These are phyloP conservation scores for Albatrellus ellisii DNA, from an alignment of 768 basidiomycete genomes.

Conservation along the genomic window DNA sequence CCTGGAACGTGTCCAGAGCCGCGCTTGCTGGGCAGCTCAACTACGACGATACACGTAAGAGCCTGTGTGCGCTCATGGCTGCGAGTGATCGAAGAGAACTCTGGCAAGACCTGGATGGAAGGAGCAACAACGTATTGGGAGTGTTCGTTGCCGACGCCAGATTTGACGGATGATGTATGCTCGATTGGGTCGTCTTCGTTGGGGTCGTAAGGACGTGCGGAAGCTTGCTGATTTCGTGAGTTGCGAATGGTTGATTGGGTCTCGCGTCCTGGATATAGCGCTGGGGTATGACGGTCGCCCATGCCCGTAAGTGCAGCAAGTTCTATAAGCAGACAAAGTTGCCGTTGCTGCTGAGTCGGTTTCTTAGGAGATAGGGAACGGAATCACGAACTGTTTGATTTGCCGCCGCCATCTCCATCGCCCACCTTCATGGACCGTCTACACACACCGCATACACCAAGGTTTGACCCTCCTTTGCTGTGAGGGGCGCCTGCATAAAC, in stretches of 20 bases:
- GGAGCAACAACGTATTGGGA: conserved; percentile 77
- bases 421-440: conserved; percentile 93
- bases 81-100: conserved; percentile 74
- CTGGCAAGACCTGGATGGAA: conserved; percentile 85
- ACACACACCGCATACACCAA: conserved; percentile 96
- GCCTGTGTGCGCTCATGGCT: conserved; percentile 62
- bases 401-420: conserved; percentile 74
- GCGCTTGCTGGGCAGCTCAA: conserved; percentile 81
- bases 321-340: conserved; percentile 38
- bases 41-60: conserved; percentile 85
- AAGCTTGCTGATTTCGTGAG: background rate
- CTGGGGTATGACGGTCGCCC: conserved; percentile 43
- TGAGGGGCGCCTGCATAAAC: conserved; percentile 69
- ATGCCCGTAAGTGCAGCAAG: conserved; percentile 89
- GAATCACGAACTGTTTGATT: conserved; percentile 71
- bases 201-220: conserved; percentile 34
- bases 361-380: background rate
- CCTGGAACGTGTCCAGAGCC: conserved; percentile 16
- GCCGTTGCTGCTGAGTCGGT: background rate
- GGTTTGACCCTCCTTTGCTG: conserved; percentile 54
- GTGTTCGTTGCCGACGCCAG: conserved; percentile 27
- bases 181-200: conserved; percentile 83
- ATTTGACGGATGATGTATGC: conserved; percentile 33
- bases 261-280: conserved; percentile 61
- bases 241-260: conserved; percentile 27